Percentiles rank a stretch among this genome's conserved stretches.
phyloP scores from a whole-genome alignment of 345 rosid species.

The Eucalyptus camaldulensis region DNA sequence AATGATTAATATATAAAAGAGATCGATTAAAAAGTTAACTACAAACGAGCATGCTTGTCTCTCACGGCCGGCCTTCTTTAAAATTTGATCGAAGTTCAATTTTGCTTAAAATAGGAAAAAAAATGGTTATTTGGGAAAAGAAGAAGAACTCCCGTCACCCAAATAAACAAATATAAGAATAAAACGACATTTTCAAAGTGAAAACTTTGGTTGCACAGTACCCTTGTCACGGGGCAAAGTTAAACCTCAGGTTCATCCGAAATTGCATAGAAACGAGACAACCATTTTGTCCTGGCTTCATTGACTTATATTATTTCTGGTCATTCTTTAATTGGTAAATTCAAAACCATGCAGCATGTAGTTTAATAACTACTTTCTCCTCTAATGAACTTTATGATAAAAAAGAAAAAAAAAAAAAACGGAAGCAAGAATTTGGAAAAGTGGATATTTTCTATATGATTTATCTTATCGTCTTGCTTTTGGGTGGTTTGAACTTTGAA shows the following conservation, averaged over 20 bases:
- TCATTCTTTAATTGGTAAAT: background rate
- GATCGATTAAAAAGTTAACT: background rate
- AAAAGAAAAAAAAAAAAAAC: background rate
- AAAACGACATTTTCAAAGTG: background rate
- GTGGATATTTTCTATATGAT: background rate
- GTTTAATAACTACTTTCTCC: background rate
- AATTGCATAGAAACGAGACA: background rate
- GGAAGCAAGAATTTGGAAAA: background rate
- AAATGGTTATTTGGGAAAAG: background rate
- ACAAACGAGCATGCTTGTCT: fast-evolving
- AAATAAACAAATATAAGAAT: background rate
- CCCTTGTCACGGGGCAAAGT: background rate
- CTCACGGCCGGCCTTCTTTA: background rate
- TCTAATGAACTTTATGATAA: background rate
- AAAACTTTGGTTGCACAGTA: background rate
- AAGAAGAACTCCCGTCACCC: background rate
- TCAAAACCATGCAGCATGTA: background rate
- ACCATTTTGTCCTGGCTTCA: background rate
- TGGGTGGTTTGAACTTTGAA: background rate
- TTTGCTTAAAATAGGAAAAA: background rate
- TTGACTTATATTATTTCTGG: background rate
- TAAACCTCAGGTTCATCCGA: background rate
- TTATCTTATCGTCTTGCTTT: background rate
- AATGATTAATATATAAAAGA: background rate
- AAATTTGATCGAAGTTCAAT: background rate